Evolutionary conservation across 2,329 filamentous ascomycete species (phyloP), one percentile per base, ranked within the genome.

Genomic region (Diaporthe batatas): DNA sequence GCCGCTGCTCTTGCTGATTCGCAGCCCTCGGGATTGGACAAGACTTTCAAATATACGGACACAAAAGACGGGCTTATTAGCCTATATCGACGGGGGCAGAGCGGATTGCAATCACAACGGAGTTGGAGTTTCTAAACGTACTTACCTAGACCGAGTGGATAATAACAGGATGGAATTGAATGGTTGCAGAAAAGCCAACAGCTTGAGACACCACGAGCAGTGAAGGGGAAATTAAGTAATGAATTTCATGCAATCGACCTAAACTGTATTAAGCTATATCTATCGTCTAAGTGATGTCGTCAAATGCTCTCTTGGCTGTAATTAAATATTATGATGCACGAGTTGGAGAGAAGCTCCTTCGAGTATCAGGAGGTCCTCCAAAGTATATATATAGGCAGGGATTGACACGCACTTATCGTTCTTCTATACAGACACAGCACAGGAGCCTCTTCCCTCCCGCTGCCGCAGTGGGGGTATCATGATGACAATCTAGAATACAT

Each of bases 381-480:
- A 49, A 23, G 29, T 29, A 29, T 5, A 4, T 67, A 29, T 53
- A 21, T 21, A 51, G 32, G 62, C 29, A 53, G 53, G 3, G 16
- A 49, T 36, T 23, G 42, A 65, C 42, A 65, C 36, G 47, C n/a
- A 67, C 62, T 53, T 23, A 39, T 39, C 47, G 23, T 39, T 53
- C n/a, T 53, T 67, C 62, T 67, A 67, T 53, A 53, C 62, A 67
- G 32, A 51, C 47, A 53, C 62, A 53, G 62, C 62, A 34, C 47
- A 67, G 62, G 62, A 67, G 62, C n/a, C 62, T 65, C 59, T 65
- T 51, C 62, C 62, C 62, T 53, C 47, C 62, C 47, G 62, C 62
- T 67, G 47, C 62, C n/a, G 62, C 62, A 65, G 62, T 36, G 62
- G 62, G 59, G 62, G 62, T 67, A 67, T 67, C 62, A 67, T 67